Percentiles rank a stretch among this genome's conserved stretches.
Evolutionary conservation across 2,329 filamentous ascomycete species (phyloP).

Genomic region (Myriosclerotinia curreyana): DNA sequence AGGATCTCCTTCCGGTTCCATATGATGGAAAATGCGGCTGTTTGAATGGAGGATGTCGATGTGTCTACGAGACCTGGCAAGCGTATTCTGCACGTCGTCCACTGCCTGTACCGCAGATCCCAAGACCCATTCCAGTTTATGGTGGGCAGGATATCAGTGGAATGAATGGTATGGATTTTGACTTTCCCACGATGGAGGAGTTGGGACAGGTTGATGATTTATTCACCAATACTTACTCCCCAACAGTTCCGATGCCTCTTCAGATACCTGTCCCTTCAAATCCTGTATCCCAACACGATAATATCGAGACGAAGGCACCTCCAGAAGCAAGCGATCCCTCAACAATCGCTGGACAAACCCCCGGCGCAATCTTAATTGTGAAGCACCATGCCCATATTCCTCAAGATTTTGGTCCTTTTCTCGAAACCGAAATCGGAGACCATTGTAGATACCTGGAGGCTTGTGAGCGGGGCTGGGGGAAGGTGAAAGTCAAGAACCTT

Average conservation of each 20-base stretch:
- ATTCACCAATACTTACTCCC: not conserved
- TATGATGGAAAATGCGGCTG: conserved; percentile 17
- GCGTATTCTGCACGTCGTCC: conserved; percentile 3
- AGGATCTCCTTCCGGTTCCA: conserved; percentile 8
- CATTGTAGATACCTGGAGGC: not conserved
- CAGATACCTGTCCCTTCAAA: not conserved
- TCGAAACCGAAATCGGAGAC: conserved; percentile 8
- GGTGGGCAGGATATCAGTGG: not conserved
- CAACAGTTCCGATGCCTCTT: not conserved
- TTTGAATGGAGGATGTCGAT: conserved; percentile 2
- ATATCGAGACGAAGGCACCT: not conserved
- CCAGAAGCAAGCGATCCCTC: conserved; percentile 1
- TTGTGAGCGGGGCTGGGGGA: not conserved
- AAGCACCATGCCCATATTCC: not conserved
- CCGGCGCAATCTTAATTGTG: conserved; percentile 7
- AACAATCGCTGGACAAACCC: conserved; percentile 1
- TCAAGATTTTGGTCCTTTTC: not conserved
- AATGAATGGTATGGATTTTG: not conserved
- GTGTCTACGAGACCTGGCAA: conserved; percentile 17
- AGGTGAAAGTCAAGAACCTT: conserved; percentile 14
- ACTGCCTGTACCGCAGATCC: not conserved
- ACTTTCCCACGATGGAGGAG: not conserved
- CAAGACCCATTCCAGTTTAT: not conserved
- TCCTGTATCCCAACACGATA: not conserved
- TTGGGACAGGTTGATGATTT: not conserved